Evolutionary conservation across 1,284 basidiomycete species (phyloP).

Genomic region (Trichosporon sp.): DNA sequence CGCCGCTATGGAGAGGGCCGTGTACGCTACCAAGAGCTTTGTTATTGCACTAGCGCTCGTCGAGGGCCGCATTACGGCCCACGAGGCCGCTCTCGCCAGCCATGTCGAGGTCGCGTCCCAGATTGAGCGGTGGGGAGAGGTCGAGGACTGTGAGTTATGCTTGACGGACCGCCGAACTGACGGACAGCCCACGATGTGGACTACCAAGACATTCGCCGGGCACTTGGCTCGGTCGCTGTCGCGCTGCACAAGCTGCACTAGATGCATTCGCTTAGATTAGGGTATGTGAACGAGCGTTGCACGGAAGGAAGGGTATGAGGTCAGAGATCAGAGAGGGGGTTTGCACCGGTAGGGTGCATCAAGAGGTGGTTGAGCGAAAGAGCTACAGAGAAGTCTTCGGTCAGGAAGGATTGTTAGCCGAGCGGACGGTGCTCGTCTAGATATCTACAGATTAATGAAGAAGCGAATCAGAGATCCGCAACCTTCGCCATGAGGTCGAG

Average conservation of each 20-base stretch:
- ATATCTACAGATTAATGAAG: not conserved
- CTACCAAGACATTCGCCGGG: slow-evolving; percentile 83
- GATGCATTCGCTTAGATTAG: not conserved
- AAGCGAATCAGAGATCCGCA: slow-evolving; percentile 11
- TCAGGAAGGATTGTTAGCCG: not conserved
- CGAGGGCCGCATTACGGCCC: slow-evolving; percentile 65
- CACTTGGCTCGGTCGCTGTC: slow-evolving; percentile 72
- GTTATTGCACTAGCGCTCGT: slow-evolving; percentile 81
- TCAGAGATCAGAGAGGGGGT: too few species aligned
- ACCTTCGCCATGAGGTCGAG: slow-evolving; percentile 38
- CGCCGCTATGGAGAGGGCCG: slow-evolving; percentile 87
- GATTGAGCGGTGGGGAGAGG: slow-evolving; percentile 95
- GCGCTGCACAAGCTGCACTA: slow-evolving; percentile 2
- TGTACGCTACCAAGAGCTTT: slow-evolving; percentile 87
- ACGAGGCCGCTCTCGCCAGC: slow-evolving; percentile 73
- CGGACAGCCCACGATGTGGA: slow-evolving; percentile 86
- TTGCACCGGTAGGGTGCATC: not conserved
- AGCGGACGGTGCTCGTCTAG: not conserved
- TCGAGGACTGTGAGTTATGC: slow-evolving; percentile 87
- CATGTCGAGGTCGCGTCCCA: slow-evolving; percentile 93
- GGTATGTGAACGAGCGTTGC: too few species aligned
- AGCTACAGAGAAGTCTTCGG: not conserved
- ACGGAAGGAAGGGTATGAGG: too few species aligned
- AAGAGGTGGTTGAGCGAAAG: not conserved
- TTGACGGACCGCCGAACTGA: not conserved